Evolutionary conservation across 768 basidiomycete genomes (phyloP), one percentile per base, ranked within the genome.

Genomic region (Auriscalpium vulgare): DNA sequence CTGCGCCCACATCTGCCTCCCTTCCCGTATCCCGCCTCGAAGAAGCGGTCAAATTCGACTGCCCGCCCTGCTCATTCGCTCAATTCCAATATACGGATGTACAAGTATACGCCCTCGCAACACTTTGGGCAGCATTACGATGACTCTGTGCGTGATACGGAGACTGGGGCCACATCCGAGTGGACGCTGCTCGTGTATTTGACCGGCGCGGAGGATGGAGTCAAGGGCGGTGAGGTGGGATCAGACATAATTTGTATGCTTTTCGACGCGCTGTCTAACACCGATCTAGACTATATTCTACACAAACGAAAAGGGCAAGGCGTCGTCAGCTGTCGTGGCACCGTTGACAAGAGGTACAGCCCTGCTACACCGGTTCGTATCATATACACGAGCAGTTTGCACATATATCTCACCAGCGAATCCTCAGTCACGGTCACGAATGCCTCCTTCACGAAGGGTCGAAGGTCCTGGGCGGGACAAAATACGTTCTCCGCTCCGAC

Each of bases 91-190:
- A 88, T 90, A 36, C 74, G 88, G 34, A 67, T 88, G 58, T 88
- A 88, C 67, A 83, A 83, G 61, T 89, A 88, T 65, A 74, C 75
- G 3, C 69, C 79, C 23, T 73, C 73, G 0, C 84, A 86, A 58
- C 78, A 83, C 68, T 89, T 90, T 68, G 85, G 85, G 19, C 79
- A 81, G 13, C 88, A 89, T 66, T 90, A 88, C 62, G 87, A 90
- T 59, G 87, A 87, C 62, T 80, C 82, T 17, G 81, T 86, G 29
- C 74, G 75, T 8, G 85, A 87, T 64, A 55, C 75, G 4, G 63
- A 73, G 51, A 83, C 84, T 8, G 83, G 83, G 4, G 75, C 78
- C 1, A 80, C 78, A 65, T 87, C 84, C 37, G 86, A 88, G 66
- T 90, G 88, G 88, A 91, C 88, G 0, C 67, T 90, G 38, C 68